Percentiles rank a stretch among this genome's conserved stretches.
These are phyloP conservation scores for Solanum tarijense DNA, from an alignment of 257 asterid genomes.

Conservation along the genomic window DNA sequence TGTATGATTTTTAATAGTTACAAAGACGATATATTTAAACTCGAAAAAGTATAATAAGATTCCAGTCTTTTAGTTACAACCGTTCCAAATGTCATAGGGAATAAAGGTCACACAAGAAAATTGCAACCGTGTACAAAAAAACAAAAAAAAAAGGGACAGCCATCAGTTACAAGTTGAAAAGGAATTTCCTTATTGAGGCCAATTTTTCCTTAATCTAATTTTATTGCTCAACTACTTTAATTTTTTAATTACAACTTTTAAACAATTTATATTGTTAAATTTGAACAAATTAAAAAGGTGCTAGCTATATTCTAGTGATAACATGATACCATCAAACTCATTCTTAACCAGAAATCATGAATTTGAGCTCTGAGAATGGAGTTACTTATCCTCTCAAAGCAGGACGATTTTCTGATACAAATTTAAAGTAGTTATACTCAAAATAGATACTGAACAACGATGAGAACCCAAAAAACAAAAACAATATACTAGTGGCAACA, in stretches of 20 bases:
- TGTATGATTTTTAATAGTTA: not conserved
- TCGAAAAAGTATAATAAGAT: not conserved
- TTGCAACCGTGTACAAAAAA: not conserved
- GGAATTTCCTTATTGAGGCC: constrained; percentile 9
- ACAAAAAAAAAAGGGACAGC: not conserved
- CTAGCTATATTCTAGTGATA: constrained; percentile 8
- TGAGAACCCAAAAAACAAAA: not conserved
- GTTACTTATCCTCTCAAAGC: rapidly evolving
- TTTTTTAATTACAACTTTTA: not conserved
- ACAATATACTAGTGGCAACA: constrained; percentile 29
- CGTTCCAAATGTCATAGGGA: not conserved
- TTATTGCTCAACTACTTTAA: not conserved
- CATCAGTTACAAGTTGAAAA: constrained; percentile 20
- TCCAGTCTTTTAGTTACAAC: not conserved
- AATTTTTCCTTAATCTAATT: not conserved
- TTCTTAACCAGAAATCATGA: not conserved
- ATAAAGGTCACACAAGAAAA: constrained; percentile 1
- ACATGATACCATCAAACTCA: no score
- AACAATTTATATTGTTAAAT: not conserved
- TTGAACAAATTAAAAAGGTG: not conserved
- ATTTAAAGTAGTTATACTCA: rapidly evolving
- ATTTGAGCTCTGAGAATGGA: rapidly evolving
- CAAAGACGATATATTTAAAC: not conserved
- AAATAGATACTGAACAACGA: not conserved
- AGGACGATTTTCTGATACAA: rapidly evolving